Evolutionary conservation across 257 asterid genomes (phyloP).

Genomic region (Forsythia viridissima): DNA sequence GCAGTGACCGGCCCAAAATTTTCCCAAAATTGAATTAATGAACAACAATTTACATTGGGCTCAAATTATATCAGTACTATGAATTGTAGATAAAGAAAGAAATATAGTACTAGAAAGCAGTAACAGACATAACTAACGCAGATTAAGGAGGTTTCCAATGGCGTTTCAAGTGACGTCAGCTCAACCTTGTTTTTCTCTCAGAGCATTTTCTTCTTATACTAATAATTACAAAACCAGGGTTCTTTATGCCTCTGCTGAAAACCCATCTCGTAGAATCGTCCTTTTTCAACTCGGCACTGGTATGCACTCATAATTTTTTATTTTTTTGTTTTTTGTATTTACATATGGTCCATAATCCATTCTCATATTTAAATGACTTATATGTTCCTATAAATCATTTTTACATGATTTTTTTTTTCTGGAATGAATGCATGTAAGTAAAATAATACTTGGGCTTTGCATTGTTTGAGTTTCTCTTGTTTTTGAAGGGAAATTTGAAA

Average conservation of each 20-base stretch:
- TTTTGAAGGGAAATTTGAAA: not conserved
- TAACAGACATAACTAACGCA: constrained; percentile 19
- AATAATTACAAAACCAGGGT: not conserved
- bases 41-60: not conserved
- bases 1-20: too few species aligned
- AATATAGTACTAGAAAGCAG: not conserved
- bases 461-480: not conserved
- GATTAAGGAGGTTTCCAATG: not conserved
- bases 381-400: not conserved
- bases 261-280: constrained; percentile 45
- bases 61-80: too few species aligned
- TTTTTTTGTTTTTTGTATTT: not conserved
- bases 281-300: constrained; percentile 48
- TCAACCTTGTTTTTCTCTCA: constrained; percentile 12
- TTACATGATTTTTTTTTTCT: not conserved
- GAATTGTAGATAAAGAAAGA: too few species aligned
- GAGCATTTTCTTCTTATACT: not conserved
- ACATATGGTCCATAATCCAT: too few species aligned
- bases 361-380: not conserved
- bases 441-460: not conserved
- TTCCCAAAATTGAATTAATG: too few species aligned
- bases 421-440: not conserved
- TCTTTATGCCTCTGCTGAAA: constrained; percentile 31
- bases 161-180: constrained; percentile 28
- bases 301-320: constrained; percentile 1